Percentiles rank a stretch among this genome's conserved stretches.
phyloP scores from a whole-genome alignment of 768 basidiomycete species.

The Phaffia australis region DNA sequence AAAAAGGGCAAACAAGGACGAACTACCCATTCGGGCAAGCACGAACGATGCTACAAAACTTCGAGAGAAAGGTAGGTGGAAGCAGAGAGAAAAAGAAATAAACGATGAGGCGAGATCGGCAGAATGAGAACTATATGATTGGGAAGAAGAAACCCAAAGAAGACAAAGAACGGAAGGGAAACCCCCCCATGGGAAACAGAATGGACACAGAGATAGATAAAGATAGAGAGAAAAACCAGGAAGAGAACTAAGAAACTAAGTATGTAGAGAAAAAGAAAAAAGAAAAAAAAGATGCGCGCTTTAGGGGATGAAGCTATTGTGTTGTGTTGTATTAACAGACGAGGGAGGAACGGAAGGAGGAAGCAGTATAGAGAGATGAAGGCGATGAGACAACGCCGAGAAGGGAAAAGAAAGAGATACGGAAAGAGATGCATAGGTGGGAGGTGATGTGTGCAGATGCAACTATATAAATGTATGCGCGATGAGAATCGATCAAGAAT shows the following conservation, averaged over 20 bases:
- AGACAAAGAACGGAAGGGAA: background rate
- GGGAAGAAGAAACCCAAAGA: background rate
- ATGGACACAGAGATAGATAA: background rate
- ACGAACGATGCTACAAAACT: too few species aligned
- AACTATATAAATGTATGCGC: background rate
- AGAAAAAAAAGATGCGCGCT: background rate
- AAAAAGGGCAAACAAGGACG: too few species aligned
- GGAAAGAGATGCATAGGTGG: slow-evolving; percentile 2
- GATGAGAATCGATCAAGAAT: background rate
- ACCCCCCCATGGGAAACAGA: background rate
- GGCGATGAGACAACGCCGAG: background rate
- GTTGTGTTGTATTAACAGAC: background rate
- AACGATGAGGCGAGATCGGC: background rate
- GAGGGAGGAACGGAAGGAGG: background rate
- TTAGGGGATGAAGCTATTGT: background rate
- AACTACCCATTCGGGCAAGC: too few species aligned
- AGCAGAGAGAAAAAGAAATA: too few species aligned
- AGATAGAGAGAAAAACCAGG: background rate
- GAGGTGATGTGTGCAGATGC: background rate
- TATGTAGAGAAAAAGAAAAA: background rate
- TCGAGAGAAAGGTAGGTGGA: too few species aligned
- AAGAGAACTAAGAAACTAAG: background rate
- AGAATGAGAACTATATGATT: background rate
- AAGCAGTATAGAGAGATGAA: background rate
- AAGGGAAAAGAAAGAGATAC: background rate